Base-by-base conservation (phyloP, 306 rosid species). In the Vigna angularis region DNA sequence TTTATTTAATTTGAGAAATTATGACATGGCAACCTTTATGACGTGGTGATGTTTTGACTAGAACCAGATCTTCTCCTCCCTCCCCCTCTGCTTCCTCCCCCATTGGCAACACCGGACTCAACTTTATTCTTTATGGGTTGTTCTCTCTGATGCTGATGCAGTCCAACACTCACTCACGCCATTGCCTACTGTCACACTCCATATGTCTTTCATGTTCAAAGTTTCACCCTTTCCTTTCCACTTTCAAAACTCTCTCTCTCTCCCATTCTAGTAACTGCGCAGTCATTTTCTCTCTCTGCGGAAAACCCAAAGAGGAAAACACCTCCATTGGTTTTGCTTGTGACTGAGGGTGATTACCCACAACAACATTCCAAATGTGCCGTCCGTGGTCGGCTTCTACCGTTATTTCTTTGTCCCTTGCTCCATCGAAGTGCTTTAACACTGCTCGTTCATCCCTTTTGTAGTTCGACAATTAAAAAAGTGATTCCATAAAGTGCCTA, bases 391-490 rank as follows among this genome's bases (percentile, higher is more conserved):
- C 93, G 91, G 93, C 89, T 75, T 6, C 75, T 74, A 76, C 40
- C 82, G 8, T 34, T 66, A 58, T n/a, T 71, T 73, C 84, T 64
- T 30, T 26, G 28, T 6, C 72, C 36, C 14, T 83, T 62, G 26
- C 73, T n/a, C n/a, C n/a, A 4, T 93, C 83, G 38, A 93, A 93
- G 85, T 93, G 98, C 79, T 93, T 93, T 72, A 93, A 77, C 82
- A 93, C 98, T 36, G 98, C 98, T 83, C 97, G 82, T 87, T 93
- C 98, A 42, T 93, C 98, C 18, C 7, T 52, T 26, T 66, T 58
- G 7, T 34, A 24, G 73, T 76, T 59, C 20, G 61, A 75, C 81
- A 45, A 42, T 16, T n/a, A 10, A 24, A 51, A 24, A 15, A 32
- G 73, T 4, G 50, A n/a, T 69, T 30, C 51, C 7, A 47, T 38